Evolutionary conservation across 225 moss, liverwort and hornwort species (phyloP).

Genomic region (Bryoerythrophyllum caledonicum): DNA sequence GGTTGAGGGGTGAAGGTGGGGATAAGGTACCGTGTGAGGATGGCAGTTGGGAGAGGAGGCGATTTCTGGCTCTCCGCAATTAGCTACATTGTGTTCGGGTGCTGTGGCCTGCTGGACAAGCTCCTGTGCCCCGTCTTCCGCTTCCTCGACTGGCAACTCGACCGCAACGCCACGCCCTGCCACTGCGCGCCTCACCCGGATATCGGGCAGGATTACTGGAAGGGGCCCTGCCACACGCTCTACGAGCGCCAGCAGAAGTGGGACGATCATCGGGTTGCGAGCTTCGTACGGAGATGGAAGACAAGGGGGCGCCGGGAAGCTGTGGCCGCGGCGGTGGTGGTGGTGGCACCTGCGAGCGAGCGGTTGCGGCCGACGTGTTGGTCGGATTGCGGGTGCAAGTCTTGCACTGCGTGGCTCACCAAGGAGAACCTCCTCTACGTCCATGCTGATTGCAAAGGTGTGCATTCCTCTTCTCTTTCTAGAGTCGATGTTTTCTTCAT

Average conservation of each 20-base stretch:
- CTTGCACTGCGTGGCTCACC: constrained; percentile 55
- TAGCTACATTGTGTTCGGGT: constrained; percentile 52
- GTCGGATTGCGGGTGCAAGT: constrained; percentile 73
- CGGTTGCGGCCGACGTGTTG: constrained; percentile 39
- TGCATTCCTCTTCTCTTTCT: background rate
- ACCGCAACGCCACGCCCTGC: constrained; percentile 36
- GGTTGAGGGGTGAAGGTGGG: background rate
- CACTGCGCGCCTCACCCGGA: constrained; percentile 30
- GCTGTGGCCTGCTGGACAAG: constrained; percentile 52
- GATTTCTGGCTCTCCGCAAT: background rate
- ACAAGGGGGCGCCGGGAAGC: background rate
- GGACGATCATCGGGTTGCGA: background rate
- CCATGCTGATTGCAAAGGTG: constrained; percentile 60
- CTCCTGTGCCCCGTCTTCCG: constrained; percentile 77
- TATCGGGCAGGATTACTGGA: constrained; percentile 37
- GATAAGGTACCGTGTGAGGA: background rate
- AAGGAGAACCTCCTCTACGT: constrained; percentile 49
- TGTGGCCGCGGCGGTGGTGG: background rate
- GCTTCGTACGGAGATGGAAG: constrained; percentile 20
- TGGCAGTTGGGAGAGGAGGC: background rate
- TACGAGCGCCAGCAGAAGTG: constrained; percentile 35
- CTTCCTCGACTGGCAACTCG: constrained; percentile 60
- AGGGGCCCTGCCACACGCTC: constrained; percentile 46
- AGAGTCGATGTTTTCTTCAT: no score
- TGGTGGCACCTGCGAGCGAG: background rate